phyloP scores from a whole-genome alignment of 768 basidiomycete species.

The Cantharellus anzutake region DNA sequence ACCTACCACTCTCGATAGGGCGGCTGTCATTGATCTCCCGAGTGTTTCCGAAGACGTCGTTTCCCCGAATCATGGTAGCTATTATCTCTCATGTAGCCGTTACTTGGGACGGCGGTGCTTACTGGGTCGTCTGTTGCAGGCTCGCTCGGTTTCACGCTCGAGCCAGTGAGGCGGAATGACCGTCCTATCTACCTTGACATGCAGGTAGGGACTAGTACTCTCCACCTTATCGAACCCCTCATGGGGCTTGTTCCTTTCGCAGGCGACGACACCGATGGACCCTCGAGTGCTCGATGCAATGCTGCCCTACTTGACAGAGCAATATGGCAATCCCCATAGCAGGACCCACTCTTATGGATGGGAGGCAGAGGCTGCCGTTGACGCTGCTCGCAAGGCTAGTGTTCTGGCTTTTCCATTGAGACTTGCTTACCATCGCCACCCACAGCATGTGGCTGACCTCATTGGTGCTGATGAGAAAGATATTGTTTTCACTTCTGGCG shows the following conservation, averaged over 20 bases:
- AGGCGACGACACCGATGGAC: constrained; percentile 97
- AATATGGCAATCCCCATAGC: constrained; percentile 95
- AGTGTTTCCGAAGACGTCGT: constrained; percentile 31
- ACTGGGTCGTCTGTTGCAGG: constrained; percentile 25
- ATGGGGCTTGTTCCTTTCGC: neutral
- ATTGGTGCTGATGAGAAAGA: constrained; percentile 93
- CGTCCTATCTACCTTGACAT: constrained; percentile 96
- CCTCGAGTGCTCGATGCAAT: constrained; percentile 93
- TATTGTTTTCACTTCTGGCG: constrained; percentile 92
- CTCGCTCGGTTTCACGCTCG: constrained; percentile 78
- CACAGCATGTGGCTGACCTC: constrained; percentile 71
- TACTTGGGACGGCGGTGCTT: neutral
- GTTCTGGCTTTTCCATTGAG: neutral
- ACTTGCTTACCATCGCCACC: neutral
- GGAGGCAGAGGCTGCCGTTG: constrained; percentile 93
- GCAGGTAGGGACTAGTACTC: constrained; percentile 39
- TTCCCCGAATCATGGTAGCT: constrained; percentile 45
- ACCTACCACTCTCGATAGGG: constrained; percentile 65
- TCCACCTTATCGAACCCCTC: neutral
- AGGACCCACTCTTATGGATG: constrained; percentile 98
- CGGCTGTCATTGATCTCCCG: constrained; percentile 66
- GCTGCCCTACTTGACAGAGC: constrained; percentile 88
- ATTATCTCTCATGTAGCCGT: neutral
- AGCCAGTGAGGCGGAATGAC: constrained; percentile 36
- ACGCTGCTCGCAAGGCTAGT: constrained; percentile 67